Evolutionary conservation across 1,139 yeast species (phyloP), one percentile per base, ranked within the genome.

Genomic region (Blastobotrys raffinosifermentans): DNA sequence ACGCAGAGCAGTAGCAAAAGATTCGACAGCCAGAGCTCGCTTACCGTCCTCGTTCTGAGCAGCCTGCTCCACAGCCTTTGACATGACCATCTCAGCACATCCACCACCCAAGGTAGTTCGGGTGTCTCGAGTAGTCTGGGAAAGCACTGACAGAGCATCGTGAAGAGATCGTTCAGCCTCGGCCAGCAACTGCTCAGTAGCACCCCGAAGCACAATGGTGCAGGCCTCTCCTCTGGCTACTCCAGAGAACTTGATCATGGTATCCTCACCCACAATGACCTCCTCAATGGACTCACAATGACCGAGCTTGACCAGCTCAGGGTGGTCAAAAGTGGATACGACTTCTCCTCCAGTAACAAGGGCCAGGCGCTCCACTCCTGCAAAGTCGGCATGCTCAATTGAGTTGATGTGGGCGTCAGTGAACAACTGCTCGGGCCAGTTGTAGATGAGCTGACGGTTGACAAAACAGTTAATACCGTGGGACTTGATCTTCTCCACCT

Each of bases 271-370:
- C 59, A 91, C 83, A 50, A 87, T 75, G 29, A 91, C 68, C 63
- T 91, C 98, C 64, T 91, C 97, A 53, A 93, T 86, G 23, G 71
- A 53, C 35, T 89, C 93, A 71, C 98, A 91, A 58, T 78, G 74
- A 37, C 98, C 99, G 39, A 89, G 68, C 58, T 76, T 81, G 41
- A 84, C 94, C 39, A 73, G 72, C 38, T 83, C 94, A 17, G 98
- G 96, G 49, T 80, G 73, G 58, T 93, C 98, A 61, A 91, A 93
- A 1, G 98, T 91, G 9, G 97, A 89, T 2, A 82, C 96, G 40
- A 93, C 97, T 67, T 91, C 98, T 54, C 96, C 98, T 35, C 98
- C 98, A 4, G 97, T 89, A 18, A 89, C 98, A 34, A 91, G 70
- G 3, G 98, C 96, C 51, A 91, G 73, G 60, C 98, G 80, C 68